Evolutionary conservation across 2,329 filamentous ascomycete species (phyloP), one percentile per base, ranked within the genome.

Genomic region (Zasmidium citrigriseum): DNA sequence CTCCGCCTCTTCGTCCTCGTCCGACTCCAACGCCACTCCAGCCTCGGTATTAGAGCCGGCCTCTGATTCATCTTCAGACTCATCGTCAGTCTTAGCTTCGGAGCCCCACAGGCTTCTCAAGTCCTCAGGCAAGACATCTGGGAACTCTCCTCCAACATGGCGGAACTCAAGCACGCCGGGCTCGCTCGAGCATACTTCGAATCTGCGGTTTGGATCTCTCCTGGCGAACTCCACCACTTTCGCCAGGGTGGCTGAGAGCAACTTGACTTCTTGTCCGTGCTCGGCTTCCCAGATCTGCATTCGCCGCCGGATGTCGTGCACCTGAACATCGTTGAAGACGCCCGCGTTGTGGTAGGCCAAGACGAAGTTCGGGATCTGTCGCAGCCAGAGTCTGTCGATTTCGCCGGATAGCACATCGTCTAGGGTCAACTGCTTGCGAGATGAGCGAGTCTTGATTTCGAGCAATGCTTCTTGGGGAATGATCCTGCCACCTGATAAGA

Each of bases 361-460:
- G 29, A 84, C 70, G 57, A 84, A 80, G 55, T 79, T 82, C 0
- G 78, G 76, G 23, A 80, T 78, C 61, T 84, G 83, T 21, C 75
- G 70, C 14, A 81, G 45, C 82, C 81, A 85, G 5, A 84, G 71
- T 4, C 76, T 72, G 3, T 76, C 76, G 18, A 80, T 63, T 52
- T 80, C 71, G 14, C 79, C 75, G 2, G 55, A 58, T 55, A 83
- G 71, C 5, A 65, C 64, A 4, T 70, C 65, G 10, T 78, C 72
- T 14, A 29, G 27, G 14, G 27, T 29, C 27, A 29, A 29, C 0
- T 69, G 45, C 22, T 62, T 68, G 12, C 60, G 66, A 34, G 72
- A 71, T 1, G 76, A 75, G 22, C 81, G 75, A 1, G 82, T 84
- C 60, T 84, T 84, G 41, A 83, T 66, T 58, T 83, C 81, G 64